A percentile compares a stretch with the other conserved stretches of the same genome.
Conservation (phyloP, 768 basidiomycete genomes). For the Kwoniella dendrophila region DNA sequence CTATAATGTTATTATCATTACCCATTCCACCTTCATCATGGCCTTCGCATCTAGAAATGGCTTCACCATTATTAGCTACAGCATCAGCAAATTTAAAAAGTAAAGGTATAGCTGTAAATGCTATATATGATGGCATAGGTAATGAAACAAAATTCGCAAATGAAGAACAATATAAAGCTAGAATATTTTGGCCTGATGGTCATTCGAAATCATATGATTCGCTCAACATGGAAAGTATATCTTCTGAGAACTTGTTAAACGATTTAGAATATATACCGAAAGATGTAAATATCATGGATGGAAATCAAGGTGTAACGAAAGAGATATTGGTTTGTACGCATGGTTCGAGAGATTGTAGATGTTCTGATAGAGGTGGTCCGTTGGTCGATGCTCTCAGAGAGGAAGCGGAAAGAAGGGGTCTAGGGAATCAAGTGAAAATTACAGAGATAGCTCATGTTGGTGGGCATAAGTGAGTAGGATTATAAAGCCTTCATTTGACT, state of each 20-base stretch:
- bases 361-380: constrained; percentile 67
- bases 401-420: constrained; percentile 60
- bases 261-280: constrained; percentile 13
- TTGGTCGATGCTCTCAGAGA: constrained; percentile 63
- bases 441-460: constrained; percentile 78
- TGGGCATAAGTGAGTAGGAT: constrained; percentile 71
- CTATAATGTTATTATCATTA: constrained; percentile 39
- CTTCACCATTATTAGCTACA: constrained; percentile 33
- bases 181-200: constrained; percentile 45
- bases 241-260: neutral
- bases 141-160: constrained; percentile 9
- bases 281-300: neutral
- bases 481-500: neutral
- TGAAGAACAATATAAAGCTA: constrained; percentile 35
- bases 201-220: neutral
- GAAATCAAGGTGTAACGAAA: neutral
- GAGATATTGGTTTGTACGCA: constrained; percentile 70
- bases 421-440: constrained; percentile 58
- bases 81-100: constrained; percentile 24
- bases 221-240: constrained; percentile 19
- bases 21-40: constrained; percentile 41
- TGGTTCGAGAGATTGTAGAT: constrained; percentile 75
- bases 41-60: constrained; percentile 46
- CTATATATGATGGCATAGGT: constrained; percentile 40
- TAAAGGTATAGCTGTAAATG: constrained; percentile 38